Conservation (phyloP, 2,329 filamentous ascomycete species). For the Fusarium praegraminearum region DNA sequence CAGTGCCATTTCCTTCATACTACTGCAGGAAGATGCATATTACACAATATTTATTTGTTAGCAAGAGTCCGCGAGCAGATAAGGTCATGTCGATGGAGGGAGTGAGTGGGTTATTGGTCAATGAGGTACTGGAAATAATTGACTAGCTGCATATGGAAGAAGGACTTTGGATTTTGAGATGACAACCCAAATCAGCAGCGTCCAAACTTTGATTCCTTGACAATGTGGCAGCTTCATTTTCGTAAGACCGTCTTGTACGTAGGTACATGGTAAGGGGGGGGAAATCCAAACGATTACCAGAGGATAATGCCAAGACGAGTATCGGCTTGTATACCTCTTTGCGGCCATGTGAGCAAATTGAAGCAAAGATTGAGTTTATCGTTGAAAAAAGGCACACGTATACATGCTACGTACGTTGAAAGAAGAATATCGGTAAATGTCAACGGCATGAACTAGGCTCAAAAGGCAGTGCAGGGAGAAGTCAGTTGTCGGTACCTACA, state of each 20-base stretch:
- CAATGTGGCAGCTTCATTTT: conserved; percentile 12
- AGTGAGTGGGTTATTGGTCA: background rate
- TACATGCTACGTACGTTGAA: background rate
- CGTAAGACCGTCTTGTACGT: background rate
- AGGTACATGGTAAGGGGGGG: background rate
- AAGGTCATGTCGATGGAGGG: background rate
- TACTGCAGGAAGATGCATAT: fast-evolving
- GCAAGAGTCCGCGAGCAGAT: background rate
- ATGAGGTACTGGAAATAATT: background rate
- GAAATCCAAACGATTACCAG: background rate
- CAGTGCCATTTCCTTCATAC: background rate
- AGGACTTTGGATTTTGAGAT: conserved; percentile 22
- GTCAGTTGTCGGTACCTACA: background rate
- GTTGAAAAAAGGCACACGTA: background rate
- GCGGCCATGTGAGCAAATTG: background rate
- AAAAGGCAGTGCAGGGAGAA: conserved; percentile 8
- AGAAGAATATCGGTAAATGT: background rate
- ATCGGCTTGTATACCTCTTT: background rate
- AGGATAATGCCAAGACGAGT: background rate
- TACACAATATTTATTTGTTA: background rate
- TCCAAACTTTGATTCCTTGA: conserved; percentile 7
- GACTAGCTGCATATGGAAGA: conserved; percentile 12
- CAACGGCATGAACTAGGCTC: background rate
- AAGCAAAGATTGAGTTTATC: background rate
- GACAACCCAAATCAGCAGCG: conserved; percentile 11